A percentile compares a stretch with the other conserved stretches of the same genome.
These are phyloP conservation scores for Neonectria sp. DNA, from an alignment of 2,329 filamentous ascomycete genomes.

Conservation along the genomic window DNA sequence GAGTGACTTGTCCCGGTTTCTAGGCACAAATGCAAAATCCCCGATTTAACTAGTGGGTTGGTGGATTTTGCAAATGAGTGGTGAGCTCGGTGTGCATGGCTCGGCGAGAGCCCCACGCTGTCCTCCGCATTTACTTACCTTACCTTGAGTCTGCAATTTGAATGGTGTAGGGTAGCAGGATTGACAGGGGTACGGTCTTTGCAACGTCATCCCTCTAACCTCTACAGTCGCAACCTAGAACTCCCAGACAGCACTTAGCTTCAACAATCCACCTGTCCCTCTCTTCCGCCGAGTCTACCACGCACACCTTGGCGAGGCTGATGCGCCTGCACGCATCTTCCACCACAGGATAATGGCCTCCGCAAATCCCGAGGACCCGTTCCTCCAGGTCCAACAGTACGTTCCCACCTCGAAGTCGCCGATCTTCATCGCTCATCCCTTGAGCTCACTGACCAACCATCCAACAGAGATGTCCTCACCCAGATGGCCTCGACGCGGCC, in stretches of 20 bases:
- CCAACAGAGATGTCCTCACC: slow-evolving; percentile 85
- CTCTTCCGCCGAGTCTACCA: not conserved
- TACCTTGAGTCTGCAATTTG: not conserved
- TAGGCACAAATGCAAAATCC: slow-evolving; percentile 37
- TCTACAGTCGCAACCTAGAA: slow-evolving; percentile 42
- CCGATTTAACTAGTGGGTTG: slow-evolving; percentile 41
- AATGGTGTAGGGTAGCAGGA: slow-evolving; percentile 19
- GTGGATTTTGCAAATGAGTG: slow-evolving; percentile 42
- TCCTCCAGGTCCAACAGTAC: slow-evolving; percentile 81
- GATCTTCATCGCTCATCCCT: slow-evolving; percentile 19
- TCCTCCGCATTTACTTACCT: slow-evolving; percentile 18
- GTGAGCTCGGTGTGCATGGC: slow-evolving; percentile 34
- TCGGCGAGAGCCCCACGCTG: slow-evolving; percentile 10
- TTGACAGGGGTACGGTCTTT: slow-evolving; percentile 25
- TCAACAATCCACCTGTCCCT: slow-evolving; percentile 8
- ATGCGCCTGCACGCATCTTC: slow-evolving; percentile 41
- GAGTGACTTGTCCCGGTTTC: slow-evolving; percentile 15
- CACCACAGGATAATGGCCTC: slow-evolving; percentile 75
- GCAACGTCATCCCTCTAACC: slow-evolving; percentile 52
- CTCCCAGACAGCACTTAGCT: slow-evolving; percentile 13
- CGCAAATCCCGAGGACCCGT: slow-evolving; percentile 77
- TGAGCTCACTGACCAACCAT: slow-evolving; percentile 25
- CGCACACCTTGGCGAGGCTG: slow-evolving; percentile 20
- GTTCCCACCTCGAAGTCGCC: slow-evolving; percentile 41
- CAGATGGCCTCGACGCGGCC: slow-evolving; percentile 86